Conservation (phyloP, 495 filamentous ascomycete species). For the Neurospora terricola region DNA sequence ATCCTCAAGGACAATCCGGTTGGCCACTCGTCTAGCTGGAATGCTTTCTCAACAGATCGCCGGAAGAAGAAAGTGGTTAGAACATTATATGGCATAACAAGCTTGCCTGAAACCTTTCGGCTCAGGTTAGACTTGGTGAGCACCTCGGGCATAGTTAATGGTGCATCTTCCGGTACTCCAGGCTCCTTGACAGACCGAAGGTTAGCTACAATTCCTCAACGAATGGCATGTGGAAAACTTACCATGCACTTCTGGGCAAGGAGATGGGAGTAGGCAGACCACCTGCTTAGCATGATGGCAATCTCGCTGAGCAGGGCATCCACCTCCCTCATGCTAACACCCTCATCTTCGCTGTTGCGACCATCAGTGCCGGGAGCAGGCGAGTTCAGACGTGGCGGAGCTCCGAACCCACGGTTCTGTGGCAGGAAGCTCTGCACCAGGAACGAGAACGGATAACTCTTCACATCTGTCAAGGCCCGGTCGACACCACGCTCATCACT, state of each 20-base stretch:
- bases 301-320: conserved; percentile 79
- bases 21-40: conserved; percentile 95
- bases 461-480: conserved; percentile 82
- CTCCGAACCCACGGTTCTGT: conserved; percentile 44
- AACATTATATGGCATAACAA: conserved; percentile 68
- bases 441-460: conserved; percentile 94
- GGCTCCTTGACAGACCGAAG: conserved; percentile 29
- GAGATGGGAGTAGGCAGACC: conserved; percentile 88
- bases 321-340: conserved; percentile 89
- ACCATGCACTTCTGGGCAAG: conserved; percentile 75
- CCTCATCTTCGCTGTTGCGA: conserved; percentile 68
- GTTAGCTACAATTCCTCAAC: conserved; percentile 3
- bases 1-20: conserved; percentile 64
- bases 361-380: conserved; percentile 51
- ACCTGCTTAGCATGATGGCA: conserved; percentile 81
- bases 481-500: conserved; percentile 77
- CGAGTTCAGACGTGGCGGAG: conserved; percentile 46
- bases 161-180: conserved; percentile 30
- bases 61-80: conserved; percentile 96
- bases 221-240: conserved; percentile 20
- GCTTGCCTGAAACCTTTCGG: conserved; percentile 61
- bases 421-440: conserved; percentile 89
- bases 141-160: conserved; percentile 54
- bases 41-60: conserved; percentile 90
- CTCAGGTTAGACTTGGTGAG: conserved; percentile 63